A percentile compares a stretch with the other conserved stretches of the same genome.
These are phyloP conservation scores for Lagerstroemia fauriei DNA, from an alignment of 441 rosid genomes.

Conservation along the genomic window DNA sequence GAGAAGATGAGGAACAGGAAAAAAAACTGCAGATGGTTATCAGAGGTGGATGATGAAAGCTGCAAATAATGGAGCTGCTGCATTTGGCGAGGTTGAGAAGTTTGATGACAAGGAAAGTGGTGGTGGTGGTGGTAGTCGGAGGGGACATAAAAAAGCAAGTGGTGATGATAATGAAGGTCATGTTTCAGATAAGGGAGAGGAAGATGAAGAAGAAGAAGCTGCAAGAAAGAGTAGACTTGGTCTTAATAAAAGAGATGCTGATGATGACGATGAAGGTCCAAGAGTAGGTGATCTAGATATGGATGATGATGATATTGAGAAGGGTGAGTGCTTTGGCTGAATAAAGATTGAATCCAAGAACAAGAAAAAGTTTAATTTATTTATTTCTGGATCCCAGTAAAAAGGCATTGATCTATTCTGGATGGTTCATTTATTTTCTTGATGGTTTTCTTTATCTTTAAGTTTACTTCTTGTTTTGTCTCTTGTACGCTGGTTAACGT, in stretches of 20 bases:
- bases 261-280: conserved; percentile 90
- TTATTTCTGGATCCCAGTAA: not conserved
- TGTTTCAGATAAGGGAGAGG: conserved; percentile 80
- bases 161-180: conserved; percentile 81
- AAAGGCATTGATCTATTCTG: not conserved
- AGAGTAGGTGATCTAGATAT: conserved; percentile 88
- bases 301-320: conserved; percentile 94
- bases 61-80: conserved; percentile 81
- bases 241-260: conserved; percentile 61
- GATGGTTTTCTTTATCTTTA: not conserved
- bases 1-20: conserved; percentile 94
- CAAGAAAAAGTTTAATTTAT: not conserved
- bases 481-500: not conserved
- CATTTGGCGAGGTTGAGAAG: conserved; percentile 80
- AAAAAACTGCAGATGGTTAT: conserved; percentile 95
- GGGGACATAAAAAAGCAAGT: conserved; percentile 68
- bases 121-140: conserved; percentile 42
- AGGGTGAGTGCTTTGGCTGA: conserved; percentile 50
- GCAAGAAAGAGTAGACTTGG: conserved; percentile 84
- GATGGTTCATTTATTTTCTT: not conserved
- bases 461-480: not conserved
- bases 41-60: conserved; percentile 99
- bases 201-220: conserved; percentile 90
- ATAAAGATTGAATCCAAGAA: not conserved
- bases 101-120: conserved; percentile 66